These are phyloP conservation scores for Rhizophora mangle DNA, from an alignment of 345 rosid genomes.

Conservation along the genomic window DNA sequence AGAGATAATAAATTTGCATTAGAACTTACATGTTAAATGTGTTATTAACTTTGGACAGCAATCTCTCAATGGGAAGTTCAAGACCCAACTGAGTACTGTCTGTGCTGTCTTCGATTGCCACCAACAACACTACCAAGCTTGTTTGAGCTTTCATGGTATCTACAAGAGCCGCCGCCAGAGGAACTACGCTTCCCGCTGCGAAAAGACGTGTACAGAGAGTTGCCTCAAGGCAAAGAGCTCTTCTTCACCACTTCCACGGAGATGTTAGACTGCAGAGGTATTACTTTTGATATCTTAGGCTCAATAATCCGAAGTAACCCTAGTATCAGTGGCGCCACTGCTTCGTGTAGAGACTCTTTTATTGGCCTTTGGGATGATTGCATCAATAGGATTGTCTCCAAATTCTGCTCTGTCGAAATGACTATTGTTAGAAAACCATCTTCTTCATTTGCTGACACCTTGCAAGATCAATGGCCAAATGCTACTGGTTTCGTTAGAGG, in stretches of 20 bases:
- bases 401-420: slow-evolving; percentile 62
- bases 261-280: slow-evolving; percentile 62
- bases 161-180: slow-evolving; percentile 91
- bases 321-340: slow-evolving; percentile 35
- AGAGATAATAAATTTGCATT: not conserved
- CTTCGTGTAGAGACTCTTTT: slow-evolving; percentile 70
- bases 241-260: slow-evolving; percentile 66
- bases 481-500: slow-evolving; percentile 69
- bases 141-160: slow-evolving; percentile 75
- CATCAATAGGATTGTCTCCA: slow-evolving; percentile 68
- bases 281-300: slow-evolving; percentile 58
- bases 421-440: slow-evolving; percentile 56
- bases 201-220: slow-evolving; percentile 70
- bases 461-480: slow-evolving; percentile 92
- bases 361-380: slow-evolving; percentile 90
- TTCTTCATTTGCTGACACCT: slow-evolving; percentile 16
- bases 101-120: slow-evolving; percentile 60
- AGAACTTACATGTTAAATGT: not conserved
- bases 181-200: slow-evolving; percentile 75
- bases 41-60: slow-evolving; percentile 33
- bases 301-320: slow-evolving; percentile 59
- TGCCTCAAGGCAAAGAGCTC: slow-evolving; percentile 79
- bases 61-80: slow-evolving; percentile 64
- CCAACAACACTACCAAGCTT: slow-evolving; percentile 60
- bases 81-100: slow-evolving; percentile 81